Evolutionary conservation across 2,329 filamentous ascomycete genomes (phyloP).

Genomic region (Cercospora sojina): DNA sequence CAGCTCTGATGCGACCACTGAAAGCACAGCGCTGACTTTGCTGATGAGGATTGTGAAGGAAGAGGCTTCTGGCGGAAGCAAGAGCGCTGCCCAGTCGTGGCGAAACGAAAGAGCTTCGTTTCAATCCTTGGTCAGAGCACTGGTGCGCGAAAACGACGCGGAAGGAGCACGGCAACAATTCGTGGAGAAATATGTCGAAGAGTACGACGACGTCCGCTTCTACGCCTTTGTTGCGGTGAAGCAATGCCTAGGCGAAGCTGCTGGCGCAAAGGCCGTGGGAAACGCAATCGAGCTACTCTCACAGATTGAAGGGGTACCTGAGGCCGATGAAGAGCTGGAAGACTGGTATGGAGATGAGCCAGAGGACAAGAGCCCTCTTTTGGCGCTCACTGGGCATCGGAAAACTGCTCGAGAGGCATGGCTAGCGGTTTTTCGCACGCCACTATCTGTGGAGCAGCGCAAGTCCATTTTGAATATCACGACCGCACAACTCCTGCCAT

Average conservation of each 20-base stretch:
- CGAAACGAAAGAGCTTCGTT: slow-evolving; percentile 61
- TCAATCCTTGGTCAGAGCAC: slow-evolving; percentile 59
- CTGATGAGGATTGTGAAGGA: slow-evolving; percentile 82
- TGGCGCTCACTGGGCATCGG: slow-evolving; percentile 69
- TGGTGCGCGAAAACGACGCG: slow-evolving; percentile 60
- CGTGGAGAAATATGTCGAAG: slow-evolving; percentile 71
- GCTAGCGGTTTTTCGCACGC: slow-evolving; percentile 70
- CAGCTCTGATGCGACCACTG: slow-evolving; percentile 58
- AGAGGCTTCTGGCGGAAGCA: slow-evolving; percentile 60
- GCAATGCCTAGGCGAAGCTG: slow-evolving; percentile 46
- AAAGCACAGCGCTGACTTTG: slow-evolving; percentile 71
- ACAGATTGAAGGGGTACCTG: slow-evolving; percentile 68
- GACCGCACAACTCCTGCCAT: slow-evolving; percentile 76
- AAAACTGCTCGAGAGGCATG: slow-evolving; percentile 82
- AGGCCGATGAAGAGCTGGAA: slow-evolving; percentile 63
- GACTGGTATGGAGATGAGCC: slow-evolving; percentile 67
- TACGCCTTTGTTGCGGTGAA: slow-evolving; percentile 74
- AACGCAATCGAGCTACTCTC: slow-evolving; percentile 63
- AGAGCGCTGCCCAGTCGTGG: slow-evolving; percentile 62
- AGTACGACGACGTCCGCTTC: slow-evolving; percentile 81
- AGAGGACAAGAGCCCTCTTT: slow-evolving; percentile 64
- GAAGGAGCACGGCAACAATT: slow-evolving; percentile 69
- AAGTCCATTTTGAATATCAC: slow-evolving; percentile 76
- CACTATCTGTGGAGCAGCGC: slow-evolving; percentile 68
- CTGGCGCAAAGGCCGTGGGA: slow-evolving; percentile 47